Evolutionary conservation across 2,329 filamentous ascomycete species (phyloP).

Genomic region (Claviceps sp.): DNA sequence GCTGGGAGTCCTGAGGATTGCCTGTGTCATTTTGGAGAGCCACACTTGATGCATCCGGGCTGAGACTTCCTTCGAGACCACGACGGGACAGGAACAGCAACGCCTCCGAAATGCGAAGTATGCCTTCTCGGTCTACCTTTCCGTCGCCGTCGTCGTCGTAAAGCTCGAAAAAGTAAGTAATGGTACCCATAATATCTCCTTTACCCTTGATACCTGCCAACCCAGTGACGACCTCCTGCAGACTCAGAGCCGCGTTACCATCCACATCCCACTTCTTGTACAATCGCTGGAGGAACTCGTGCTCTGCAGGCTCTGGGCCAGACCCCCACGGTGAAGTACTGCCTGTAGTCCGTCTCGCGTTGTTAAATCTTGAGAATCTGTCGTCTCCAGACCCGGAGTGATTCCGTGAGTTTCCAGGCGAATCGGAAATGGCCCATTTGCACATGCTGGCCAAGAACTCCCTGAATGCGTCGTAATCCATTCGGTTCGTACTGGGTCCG

Average conservation of each 20-base stretch:
- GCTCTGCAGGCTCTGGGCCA: constrained; percentile 63
- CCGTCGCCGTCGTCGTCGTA: constrained; percentile 91
- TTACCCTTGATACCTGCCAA: constrained; percentile 85
- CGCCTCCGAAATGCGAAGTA: constrained; percentile 86
- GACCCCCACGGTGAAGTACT: constrained; percentile 38
- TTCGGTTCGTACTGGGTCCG: constrained; percentile 77
- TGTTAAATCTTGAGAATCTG: constrained; percentile 46
- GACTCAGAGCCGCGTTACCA: constrained; percentile 59
- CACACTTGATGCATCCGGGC: constrained; percentile 46
- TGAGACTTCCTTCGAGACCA: constrained; percentile 64
- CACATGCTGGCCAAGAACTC: constrained; percentile 84
- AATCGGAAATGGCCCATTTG: constrained; percentile 87
- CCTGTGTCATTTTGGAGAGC: constrained; percentile 31
- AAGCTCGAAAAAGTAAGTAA: constrained; percentile 94
- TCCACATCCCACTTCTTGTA: constrained; percentile 83
- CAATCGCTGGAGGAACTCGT: constrained; percentile 83
- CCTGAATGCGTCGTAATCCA: constrained; percentile 95
- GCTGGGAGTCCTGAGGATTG: constrained; percentile 19
- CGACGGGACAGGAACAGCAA: constrained; percentile 82
- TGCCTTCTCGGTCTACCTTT: constrained; percentile 87
- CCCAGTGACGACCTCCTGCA: constrained; percentile 87
- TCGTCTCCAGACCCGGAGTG: constrained; percentile 36
- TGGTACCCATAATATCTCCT: constrained; percentile 92
- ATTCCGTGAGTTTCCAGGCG: constrained; percentile 46
- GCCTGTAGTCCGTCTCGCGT: constrained; percentile 34